Base-by-base conservation (phyloP, 2,329 filamentous ascomycete species). In the Phialemonium atrogriseum region DNA sequence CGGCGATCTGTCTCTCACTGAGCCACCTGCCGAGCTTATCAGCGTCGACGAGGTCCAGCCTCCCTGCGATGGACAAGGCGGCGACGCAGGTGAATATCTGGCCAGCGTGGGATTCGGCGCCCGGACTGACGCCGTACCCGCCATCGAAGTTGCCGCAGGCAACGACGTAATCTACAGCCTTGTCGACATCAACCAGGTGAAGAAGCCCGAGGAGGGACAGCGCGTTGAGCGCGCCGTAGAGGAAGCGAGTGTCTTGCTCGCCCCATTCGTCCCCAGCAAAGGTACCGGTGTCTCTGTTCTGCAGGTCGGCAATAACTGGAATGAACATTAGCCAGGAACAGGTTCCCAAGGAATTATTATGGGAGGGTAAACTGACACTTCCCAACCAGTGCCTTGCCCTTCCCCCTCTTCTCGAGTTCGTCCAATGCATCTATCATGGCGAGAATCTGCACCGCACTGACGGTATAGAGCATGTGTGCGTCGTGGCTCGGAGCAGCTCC, bases 261-360 rank as follows among this genome's bases (percentile, higher is more conserved):
- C 91, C 91, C 88, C 88, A 98, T 56, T 94, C 81, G 51, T 98
- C 91, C 30, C 91, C 91, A 33, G 81, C 77, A 56, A 98, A 96
- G 0, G 84, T 91, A 37, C 91, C 91, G 4, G 81, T 85, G 34
- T 81, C 66, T 13, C 63, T 66, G 52, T 94, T 81, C 51, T 98
- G 91, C 31, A 95, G 70, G 40, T 66, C 65, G 40, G 88, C 81
- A 47, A 96, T 87, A 60, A 80, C 86, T 77, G 47, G 30, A 17
- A 10, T 19, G n/a, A 11, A 18, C 23, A 4, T n/a, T n/a, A n/a
- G n/a, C n/a, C n/a, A n/a, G n/a, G n/a, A n/a, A n/a, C n/a, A n/a
- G n/a, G n/a, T n/a, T n/a, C n/a, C n/a, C n/a, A n/a, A n/a, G n/a
- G n/a, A n/a, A n/a, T n/a, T 36, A 37, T 22, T 16, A 12, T 20